A percentile compares a stretch with the other conserved stretches of the same genome.
These are phyloP conservation scores for Cyberlindnera meyerae DNA, from an alignment of 805 yeast genomes.

Conservation along the genomic window DNA sequence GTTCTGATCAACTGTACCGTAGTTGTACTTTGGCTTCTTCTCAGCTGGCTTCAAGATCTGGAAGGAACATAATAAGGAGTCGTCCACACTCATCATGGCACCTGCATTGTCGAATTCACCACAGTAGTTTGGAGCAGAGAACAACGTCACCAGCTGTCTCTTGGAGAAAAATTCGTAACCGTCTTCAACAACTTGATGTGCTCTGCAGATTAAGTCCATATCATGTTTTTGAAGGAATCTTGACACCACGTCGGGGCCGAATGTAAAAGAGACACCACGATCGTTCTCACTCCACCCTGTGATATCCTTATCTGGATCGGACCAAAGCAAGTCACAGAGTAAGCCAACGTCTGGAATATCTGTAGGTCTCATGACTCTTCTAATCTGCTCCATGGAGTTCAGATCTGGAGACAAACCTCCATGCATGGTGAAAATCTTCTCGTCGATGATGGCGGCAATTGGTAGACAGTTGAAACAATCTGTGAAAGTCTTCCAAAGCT, in stretches of 20 bases:
- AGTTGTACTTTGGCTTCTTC: conserved; percentile 72
- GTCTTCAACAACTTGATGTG: conserved; percentile 98
- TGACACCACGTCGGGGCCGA: conserved; percentile 98
- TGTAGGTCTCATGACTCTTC: conserved; percentile 98
- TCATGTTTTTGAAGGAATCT: conserved; percentile 95
- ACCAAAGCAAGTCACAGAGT: conserved; percentile 94
- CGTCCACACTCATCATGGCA: conserved; percentile 99
- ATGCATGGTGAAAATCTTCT: conserved; percentile 97
- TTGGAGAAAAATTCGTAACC: conserved; percentile 97
- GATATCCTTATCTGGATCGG: conserved; percentile 97
- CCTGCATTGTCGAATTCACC: conserved; percentile 99
- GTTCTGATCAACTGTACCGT: conserved; percentile 34
- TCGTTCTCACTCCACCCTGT: conserved; percentile 99
- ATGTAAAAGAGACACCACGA: conserved; percentile 98
- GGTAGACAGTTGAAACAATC: conserved; percentile 98
- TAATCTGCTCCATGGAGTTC: conserved; percentile 96
- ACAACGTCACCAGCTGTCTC: conserved; percentile 91
- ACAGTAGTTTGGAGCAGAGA: conserved; percentile 97
- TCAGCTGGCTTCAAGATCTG: conserved; percentile 97
- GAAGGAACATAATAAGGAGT: conserved; percentile 91
- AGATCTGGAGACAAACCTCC: conserved; percentile 98
- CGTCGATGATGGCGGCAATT: conserved; percentile 97
- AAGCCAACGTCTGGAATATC: conserved; percentile 98
- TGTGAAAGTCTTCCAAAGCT: conserved; percentile 97
- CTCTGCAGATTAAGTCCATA: conserved; percentile 96